These are phyloP conservation scores for Samsoniella hepiali DNA, from an alignment of 2,329 filamentous ascomycete species.

Conservation along the genomic window DNA sequence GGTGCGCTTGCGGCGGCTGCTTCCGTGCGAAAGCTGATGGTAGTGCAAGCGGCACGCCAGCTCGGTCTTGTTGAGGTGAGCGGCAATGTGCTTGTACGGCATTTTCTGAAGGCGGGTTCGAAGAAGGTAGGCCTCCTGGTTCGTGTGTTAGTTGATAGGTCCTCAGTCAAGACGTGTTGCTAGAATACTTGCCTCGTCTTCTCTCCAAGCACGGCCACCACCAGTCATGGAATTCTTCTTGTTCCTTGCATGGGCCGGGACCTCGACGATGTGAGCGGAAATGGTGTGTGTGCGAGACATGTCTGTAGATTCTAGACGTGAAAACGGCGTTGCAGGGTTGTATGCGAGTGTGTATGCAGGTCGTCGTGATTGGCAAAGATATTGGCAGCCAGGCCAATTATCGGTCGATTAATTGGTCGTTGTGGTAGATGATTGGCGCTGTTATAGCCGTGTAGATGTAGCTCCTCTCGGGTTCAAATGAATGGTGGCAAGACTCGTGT, in stretches of 20 bases:
- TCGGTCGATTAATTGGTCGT: background rate
- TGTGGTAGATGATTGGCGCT: background rate
- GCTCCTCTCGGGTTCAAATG: background rate
- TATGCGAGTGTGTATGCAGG: conserved; percentile 8
- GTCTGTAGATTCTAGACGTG: conserved; percentile 31
- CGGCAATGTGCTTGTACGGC: conserved; percentile 87
- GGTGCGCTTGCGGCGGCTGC: conserved; percentile 74
- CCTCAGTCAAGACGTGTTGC: background rate
- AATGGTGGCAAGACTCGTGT: conserved; percentile 1
- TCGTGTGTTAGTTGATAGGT: conserved; percentile 18
- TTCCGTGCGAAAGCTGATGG: conserved; percentile 79
- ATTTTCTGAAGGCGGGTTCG: conserved; percentile 83
- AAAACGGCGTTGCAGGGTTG: conserved; percentile 15
- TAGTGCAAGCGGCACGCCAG: conserved; percentile 84
- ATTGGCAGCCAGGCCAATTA: conserved; percentile 16
- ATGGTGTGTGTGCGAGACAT: conserved; percentile 53
- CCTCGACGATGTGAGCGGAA: conserved; percentile 44
- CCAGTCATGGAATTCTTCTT: conserved; percentile 68
- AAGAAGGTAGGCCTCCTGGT: conserved; percentile 75
- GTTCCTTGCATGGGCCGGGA: conserved; percentile 56
- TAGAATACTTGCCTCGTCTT: conserved; percentile 65
- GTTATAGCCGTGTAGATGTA: background rate
- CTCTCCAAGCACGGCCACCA: conserved; percentile 78
- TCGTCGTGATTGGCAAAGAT: background rate
- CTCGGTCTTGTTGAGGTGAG: conserved; percentile 83